Conservation (phyloP, 257 asterid genomes). For the Solanum appendiculatum region DNA sequence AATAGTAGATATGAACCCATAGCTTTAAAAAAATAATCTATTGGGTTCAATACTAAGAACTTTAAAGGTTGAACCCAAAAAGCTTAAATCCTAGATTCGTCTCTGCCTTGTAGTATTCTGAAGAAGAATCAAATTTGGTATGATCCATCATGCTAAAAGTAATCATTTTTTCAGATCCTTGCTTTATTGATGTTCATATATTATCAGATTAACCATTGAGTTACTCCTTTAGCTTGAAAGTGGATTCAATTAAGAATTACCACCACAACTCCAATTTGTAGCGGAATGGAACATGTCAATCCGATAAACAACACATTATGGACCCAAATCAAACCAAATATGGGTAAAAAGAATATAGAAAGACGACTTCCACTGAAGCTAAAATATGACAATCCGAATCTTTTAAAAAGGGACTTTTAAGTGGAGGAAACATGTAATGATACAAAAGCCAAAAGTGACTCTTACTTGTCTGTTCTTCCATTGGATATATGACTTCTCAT, state of each 20-base stretch:
- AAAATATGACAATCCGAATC: background rate
- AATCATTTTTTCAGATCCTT: background rate
- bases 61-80: background rate
- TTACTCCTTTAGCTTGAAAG: background rate
- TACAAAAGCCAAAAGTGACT: background rate
- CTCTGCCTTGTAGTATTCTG: background rate
- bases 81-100: background rate
- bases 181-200: background rate
- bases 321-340: background rate
- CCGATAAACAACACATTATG: background rate
- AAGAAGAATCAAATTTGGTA: background rate
- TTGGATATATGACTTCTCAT: conserved; percentile 56
- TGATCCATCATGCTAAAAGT: background rate
- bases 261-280: background rate
- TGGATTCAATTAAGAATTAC: background rate
- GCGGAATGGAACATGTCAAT: background rate
- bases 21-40: background rate
- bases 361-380: background rate
- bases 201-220: background rate
- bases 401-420: background rate
- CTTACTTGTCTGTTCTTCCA: conserved; percentile 91
- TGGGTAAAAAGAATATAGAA: background rate
- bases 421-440: background rate
- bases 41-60: background rate
- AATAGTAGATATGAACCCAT: background rate